Conservation (phyloP, 139 green algal genomes). For the Zygnema cylindricum region DNA sequence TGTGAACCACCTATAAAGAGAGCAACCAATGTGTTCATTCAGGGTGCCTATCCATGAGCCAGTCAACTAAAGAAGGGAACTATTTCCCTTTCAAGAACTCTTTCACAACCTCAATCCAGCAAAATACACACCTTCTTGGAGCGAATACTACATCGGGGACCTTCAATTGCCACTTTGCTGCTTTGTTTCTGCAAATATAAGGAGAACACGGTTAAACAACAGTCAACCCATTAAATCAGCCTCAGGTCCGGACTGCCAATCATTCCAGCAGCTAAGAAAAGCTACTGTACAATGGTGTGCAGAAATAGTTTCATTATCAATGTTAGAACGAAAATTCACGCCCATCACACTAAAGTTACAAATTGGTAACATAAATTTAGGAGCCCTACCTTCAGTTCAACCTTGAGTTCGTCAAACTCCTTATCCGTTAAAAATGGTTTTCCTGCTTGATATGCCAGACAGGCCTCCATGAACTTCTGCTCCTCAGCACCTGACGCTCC, state of each 20-base stretch:
- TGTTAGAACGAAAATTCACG: background rate
- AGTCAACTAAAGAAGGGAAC: too few relatives aligned
- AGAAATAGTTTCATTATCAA: background rate
- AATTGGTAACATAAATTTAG: background rate
- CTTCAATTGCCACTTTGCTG: conserved; percentile 55
- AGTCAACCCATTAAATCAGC: too few relatives aligned
- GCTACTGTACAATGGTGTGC: background rate
- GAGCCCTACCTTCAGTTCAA: conserved; percentile 45
- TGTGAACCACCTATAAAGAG: too few relatives aligned
- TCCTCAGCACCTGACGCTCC: conserved; percentile 35
- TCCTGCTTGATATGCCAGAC: conserved; percentile 52
- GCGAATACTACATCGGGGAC: conserved; percentile 59
- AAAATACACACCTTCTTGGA: conserved; percentile 37
- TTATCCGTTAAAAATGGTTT: conserved; percentile 61
- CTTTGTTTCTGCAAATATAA: conserved; percentile 52
- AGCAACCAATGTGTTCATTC: too few relatives aligned
- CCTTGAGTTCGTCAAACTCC: conserved; percentile 61
- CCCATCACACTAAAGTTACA: background rate
- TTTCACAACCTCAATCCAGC: background rate
- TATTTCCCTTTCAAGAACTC: too few relatives aligned
- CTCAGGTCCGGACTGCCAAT: too few relatives aligned
- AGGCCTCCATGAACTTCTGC: conserved; percentile 65
- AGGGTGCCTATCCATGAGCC: too few relatives aligned
- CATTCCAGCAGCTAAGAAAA: too few relatives aligned
- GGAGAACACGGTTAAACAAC: too few relatives aligned